phyloP scores from a whole-genome alignment of 768 basidiomycete species.

The Tephrocybe sp. region DNA sequence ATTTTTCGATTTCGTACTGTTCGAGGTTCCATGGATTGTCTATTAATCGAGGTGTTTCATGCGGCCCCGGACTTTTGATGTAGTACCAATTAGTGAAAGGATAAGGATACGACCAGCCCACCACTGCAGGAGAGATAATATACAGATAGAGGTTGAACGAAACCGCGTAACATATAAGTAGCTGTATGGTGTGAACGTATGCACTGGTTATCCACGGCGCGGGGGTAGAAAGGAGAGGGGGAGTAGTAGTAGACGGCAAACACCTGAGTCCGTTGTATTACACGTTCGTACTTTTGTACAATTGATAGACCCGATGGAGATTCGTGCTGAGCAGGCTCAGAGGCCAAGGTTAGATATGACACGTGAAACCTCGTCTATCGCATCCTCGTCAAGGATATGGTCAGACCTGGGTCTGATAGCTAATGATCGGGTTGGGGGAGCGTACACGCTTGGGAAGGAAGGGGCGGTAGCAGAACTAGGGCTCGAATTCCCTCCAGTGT shows the following conservation, averaged over 20 bases:
- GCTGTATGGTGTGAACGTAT: slow-evolving; percentile 22
- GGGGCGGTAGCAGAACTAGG: slow-evolving; percentile 79
- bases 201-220: slow-evolving; percentile 21
- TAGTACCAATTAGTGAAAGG: slow-evolving; percentile 54
- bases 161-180: slow-evolving; percentile 32
- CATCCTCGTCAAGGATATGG: slow-evolving; percentile 52
- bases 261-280: slow-evolving; percentile 19
- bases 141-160: slow-evolving; percentile 44
- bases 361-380: slow-evolving; percentile 70
- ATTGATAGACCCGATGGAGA: slow-evolving; percentile 5
- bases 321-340: slow-evolving; percentile 29
- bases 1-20: slow-evolving; percentile 92
- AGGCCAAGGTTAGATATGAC: slow-evolving; percentile 78
- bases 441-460: slow-evolving; percentile 85
- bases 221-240: slow-evolving; percentile 14
- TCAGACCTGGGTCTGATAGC: slow-evolving; percentile 43
- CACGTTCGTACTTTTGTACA: slow-evolving; percentile 22
- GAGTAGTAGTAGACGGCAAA: slow-evolving; percentile 12
- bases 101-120: slow-evolving; percentile 64
- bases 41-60: slow-evolving; percentile 39
- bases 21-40: slow-evolving; percentile 90
- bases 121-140: slow-evolving; percentile 47
- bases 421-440: slow-evolving; percentile 49
- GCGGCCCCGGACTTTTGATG: slow-evolving; percentile 21
- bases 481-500: slow-evolving; percentile 75